Evolutionary conservation across 345 rosid species (phyloP), one percentile per base, ranked within the genome.

Genomic region (Trapa incisa): DNA sequence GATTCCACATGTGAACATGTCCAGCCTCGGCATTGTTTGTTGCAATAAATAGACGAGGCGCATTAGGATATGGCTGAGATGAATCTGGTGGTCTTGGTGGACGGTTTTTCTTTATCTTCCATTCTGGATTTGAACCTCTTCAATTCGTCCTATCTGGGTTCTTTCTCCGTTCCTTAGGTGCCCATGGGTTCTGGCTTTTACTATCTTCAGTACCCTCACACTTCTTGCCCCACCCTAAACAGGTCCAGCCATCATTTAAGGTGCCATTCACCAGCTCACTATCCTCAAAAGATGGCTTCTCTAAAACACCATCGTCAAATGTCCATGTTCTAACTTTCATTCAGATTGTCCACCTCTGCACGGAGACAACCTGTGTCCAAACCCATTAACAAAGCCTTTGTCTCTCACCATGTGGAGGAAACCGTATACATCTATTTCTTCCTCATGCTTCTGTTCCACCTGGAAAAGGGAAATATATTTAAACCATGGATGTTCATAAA

Each of bases 361-460:
- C 99, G 97, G 33, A 89, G 84, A 72, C 92, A 93, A 65, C 80
- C 90, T 67, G 89, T 75, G 67, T 65, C 69, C 12, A 47, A 57
- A 22, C 62, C 75, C 84, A 68, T 50, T 76, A 68, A 66, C 78
- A 47, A 71, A 65, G 54, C 65, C 66, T 14, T 77, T 58, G 72
- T 85, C 70, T 74, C 86, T 80, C 66, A 91, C 85, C 91, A 89
- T 86, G 56, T 84, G 83, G 36, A 94, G 89, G 72, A 94, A 86
- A 73, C 80, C 75, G 71, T 84, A 94, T 17, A 87, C 87, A 73
- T 94, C 91, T 10, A 76, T 70, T 65, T 72, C 78, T 4, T 67
- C 78, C 64, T 76, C 82, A 53, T 71, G 78, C 74, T 78, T 78
- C 10, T 73, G 79, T 50, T 72, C 78, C 57, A 75, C 75, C 99